Percentiles rank a stretch among this genome's conserved stretches.
Evolutionary conservation across 805 yeast species (phyloP).

Genomic region (Cyberlindnera euphorbiiphila): DNA sequence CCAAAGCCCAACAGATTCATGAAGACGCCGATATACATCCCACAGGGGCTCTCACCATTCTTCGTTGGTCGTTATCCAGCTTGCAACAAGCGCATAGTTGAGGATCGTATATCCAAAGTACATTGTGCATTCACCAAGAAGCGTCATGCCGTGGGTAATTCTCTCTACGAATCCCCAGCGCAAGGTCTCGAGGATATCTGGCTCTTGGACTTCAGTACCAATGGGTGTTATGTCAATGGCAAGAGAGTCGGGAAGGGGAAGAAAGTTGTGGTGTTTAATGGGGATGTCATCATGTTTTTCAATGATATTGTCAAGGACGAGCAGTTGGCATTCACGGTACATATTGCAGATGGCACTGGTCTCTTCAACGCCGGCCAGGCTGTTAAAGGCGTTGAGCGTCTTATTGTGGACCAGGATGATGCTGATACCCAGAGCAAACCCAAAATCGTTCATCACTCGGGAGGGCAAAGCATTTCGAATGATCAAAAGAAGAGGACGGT

Average conservation of each 20-base stretch:
- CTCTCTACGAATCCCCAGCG: slow-evolving; percentile 67
- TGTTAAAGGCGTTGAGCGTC: neutral
- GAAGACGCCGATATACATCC: slow-evolving; percentile 48
- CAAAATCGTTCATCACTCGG: neutral
- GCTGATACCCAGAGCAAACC: slow-evolving; percentile 14
- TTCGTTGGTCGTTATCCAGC: slow-evolving; percentile 70
- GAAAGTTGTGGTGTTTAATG: slow-evolving; percentile 57
- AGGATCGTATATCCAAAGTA: slow-evolving; percentile 74
- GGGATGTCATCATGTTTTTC: slow-evolving; percentile 65
- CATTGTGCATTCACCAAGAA: slow-evolving; percentile 71
- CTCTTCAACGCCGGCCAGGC: slow-evolving; percentile 48
- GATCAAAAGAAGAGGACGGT: slow-evolving; percentile 4
- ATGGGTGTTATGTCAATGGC: slow-evolving; percentile 71
- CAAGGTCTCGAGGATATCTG: slow-evolving; percentile 72
- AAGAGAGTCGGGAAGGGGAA: slow-evolving; percentile 55
- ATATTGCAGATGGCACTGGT: slow-evolving; percentile 59
- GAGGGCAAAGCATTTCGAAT: neutral
- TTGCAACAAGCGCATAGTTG: slow-evolving; percentile 59
- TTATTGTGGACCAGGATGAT: slow-evolving; percentile 14
- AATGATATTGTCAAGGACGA: slow-evolving; percentile 53
- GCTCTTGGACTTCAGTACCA: slow-evolving; percentile 77
- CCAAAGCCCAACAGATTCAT: slow-evolving; percentile 47
- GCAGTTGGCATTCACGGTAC: slow-evolving; percentile 49
- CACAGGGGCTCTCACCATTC: slow-evolving; percentile 63
- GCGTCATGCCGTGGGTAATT: slow-evolving; percentile 55